Evolutionary conservation across 176 grass and related monocot genomes (phyloP).

Genomic region (Thalia dealbata): DNA sequence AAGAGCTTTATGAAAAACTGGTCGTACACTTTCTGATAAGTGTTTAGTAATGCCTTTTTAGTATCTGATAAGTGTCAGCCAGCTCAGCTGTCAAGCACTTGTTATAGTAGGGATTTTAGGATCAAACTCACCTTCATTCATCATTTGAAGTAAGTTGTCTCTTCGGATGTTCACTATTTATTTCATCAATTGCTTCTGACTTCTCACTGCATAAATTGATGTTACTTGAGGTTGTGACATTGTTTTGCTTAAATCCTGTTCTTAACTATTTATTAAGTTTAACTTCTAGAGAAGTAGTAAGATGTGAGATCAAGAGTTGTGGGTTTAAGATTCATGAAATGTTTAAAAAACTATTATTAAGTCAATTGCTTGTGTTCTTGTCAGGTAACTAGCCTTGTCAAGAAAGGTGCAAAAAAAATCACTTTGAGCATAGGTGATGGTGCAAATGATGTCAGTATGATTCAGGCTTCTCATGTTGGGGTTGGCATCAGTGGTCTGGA

Average conservation of each 20-base stretch:
- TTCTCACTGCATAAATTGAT: neutral
- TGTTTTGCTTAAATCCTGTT: too few species aligned
- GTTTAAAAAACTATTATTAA: too few species aligned
- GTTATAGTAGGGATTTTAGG: neutral
- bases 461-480: slow-evolving; percentile 99
- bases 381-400: slow-evolving; percentile 94
- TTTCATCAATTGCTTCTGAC: neutral
- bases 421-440: slow-evolving; percentile 96
- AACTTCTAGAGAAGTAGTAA: too few species aligned
- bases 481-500: slow-evolving; percentile 97
- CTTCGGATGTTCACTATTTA: neutral
- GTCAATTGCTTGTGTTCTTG: neutral
- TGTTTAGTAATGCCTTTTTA: too few species aligned
- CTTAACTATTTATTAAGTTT: too few species aligned
- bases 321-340: too few species aligned
- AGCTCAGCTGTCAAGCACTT: too few species aligned
- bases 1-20: too few species aligned
- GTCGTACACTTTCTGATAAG: too few species aligned
- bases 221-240: neutral
- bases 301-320: too few species aligned
- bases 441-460: slow-evolving; percentile 99
- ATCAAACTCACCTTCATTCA: neutral
- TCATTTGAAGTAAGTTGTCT: too few species aligned
- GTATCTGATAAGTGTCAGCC: too few species aligned
- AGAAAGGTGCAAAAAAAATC: slow-evolving; percentile 87